phyloP scores from a whole-genome alignment of 805 yeast genomes.

The Pichia sporocuriosa region DNA sequence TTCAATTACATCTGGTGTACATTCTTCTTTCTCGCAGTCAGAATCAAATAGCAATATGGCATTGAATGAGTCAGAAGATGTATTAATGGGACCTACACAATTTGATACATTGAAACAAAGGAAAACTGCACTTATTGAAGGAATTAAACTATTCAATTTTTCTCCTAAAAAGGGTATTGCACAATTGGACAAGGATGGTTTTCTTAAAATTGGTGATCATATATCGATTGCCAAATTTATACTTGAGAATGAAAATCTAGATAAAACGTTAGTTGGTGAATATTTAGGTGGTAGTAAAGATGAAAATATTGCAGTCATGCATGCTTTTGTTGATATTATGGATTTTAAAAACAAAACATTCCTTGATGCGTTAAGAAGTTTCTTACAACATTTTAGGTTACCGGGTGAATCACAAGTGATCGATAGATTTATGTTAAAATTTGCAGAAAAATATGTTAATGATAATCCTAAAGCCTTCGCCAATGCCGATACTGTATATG shows the following conservation, averaged over 20 bases:
- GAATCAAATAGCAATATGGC: constrained; percentile 13
- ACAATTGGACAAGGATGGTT: constrained; percentile 52
- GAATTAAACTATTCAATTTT: constrained; percentile 71
- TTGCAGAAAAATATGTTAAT: constrained; percentile 84
- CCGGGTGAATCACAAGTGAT: constrained; percentile 99
- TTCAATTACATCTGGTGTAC: constrained; percentile 25
- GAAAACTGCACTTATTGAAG: constrained; percentile 75
- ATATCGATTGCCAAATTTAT: constrained; percentile 68
- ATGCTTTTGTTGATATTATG: constrained; percentile 84
- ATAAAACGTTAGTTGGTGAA: constrained; percentile 82
- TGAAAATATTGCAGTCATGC: constrained; percentile 76
- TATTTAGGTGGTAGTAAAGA: constrained; percentile 86
- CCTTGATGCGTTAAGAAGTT: constrained; percentile 78
- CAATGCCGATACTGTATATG: constrained; percentile 90
- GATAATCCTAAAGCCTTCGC: constrained; percentile 87
- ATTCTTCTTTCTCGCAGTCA: constrained; percentile 22
- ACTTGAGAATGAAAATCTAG: constrained; percentile 61
- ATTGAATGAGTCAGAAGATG: constrained; percentile 23
- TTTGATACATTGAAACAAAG: constrained; percentile 80
- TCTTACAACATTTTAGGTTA: constrained; percentile 81
- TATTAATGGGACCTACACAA: constrained; percentile 68
- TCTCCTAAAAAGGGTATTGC: constrained; percentile 78
- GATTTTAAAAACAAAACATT: constrained; percentile 64
- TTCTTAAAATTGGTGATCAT: constrained; percentile 58
- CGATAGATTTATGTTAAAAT: constrained; percentile 93